phyloP scores from a whole-genome alignment of 2,329 filamentous ascomycete species.

The Sarocladium brachiariae region DNA sequence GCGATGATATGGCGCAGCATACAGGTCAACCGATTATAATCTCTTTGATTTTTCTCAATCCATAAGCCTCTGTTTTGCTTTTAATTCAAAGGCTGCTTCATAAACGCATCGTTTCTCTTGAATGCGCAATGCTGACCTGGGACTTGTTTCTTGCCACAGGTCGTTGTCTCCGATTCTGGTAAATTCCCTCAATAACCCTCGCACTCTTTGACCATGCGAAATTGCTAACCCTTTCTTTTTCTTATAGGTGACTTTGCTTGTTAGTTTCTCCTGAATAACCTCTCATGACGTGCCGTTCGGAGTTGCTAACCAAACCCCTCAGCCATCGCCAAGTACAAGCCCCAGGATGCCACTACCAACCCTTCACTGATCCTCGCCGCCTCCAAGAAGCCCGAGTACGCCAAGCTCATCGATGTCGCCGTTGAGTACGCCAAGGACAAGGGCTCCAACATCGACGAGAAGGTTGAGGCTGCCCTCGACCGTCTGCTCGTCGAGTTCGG shows the following conservation, averaged over 20 bases:
- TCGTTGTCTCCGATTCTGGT: slow-evolving; percentile 96
- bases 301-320: slow-evolving; percentile 27
- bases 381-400: slow-evolving; percentile 96
- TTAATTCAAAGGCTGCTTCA: no score
- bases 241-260: slow-evolving; percentile 66
- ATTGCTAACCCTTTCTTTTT: slow-evolving; percentile 25
- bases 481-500: slow-evolving; percentile 95
- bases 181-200: slow-evolving; percentile 35
- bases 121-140: slow-evolving; percentile 5
- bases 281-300: slow-evolving; percentile 9
- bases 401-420: slow-evolving; percentile 80
- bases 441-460: slow-evolving; percentile 61
- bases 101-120: not conserved
- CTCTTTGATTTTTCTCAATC: no score
- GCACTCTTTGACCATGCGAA: not conserved
- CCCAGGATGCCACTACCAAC: slow-evolving; percentile 99
- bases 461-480: slow-evolving; percentile 89
- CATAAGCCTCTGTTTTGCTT: no score
- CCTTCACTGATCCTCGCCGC: slow-evolving; percentile 96
- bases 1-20: no score
- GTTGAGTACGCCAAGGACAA: slow-evolving; percentile 78
- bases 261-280: slow-evolving; percentile 38
- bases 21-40: no score
- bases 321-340: slow-evolving; percentile 99
- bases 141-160: slow-evolving; percentile 40